Evolutionary conservation across 2,329 filamentous ascomycete genomes (phyloP).

Genomic region (Penicillium olsonii): DNA sequence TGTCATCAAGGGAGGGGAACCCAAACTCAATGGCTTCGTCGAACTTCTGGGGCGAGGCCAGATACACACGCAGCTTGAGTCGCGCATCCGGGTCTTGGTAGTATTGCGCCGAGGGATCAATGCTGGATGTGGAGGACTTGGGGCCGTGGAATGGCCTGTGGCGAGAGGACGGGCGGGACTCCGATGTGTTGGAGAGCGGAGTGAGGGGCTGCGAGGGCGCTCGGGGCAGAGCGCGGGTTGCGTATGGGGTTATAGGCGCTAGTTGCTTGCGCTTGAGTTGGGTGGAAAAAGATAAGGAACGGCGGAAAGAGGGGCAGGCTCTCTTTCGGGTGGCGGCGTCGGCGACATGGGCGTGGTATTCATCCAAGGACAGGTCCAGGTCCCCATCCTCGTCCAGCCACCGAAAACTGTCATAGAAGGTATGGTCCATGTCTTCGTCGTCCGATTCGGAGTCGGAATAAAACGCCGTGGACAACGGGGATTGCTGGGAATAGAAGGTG

Average conservation of each 20-base stretch:
- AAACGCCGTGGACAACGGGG: conserved; percentile 18
- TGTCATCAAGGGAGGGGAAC: conserved; percentile 62
- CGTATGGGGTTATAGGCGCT: conserved; percentile 34
- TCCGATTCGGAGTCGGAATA: conserved; percentile 35
- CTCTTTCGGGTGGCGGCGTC: conserved; percentile 43
- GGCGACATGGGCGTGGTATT: conserved; percentile 67
- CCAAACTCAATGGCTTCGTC: conserved; percentile 94
- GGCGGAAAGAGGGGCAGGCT: conserved; percentile 62
- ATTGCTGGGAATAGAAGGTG: conserved; percentile 19
- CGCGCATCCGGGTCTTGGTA: conserved; percentile 90
- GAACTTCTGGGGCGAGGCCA: conserved; percentile 90
- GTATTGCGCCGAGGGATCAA: conserved; percentile 74
- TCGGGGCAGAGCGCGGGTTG: conserved; percentile 36
- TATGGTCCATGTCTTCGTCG: conserved; percentile 49
- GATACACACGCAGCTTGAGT: conserved; percentile 79
- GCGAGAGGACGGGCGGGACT: conserved; percentile 43
- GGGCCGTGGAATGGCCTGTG: conserved; percentile 56
- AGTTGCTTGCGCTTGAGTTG: conserved; percentile 56
- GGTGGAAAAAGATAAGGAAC: conserved; percentile 71
- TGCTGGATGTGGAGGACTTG: conserved; percentile 53
- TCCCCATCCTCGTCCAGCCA: conserved; percentile 75
- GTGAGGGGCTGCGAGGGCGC: conserved; percentile 45
- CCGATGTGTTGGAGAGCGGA: conserved; percentile 28
- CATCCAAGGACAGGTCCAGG: conserved; percentile 69
- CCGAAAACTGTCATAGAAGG: conserved; percentile 67